Base-by-base conservation (phyloP, 176 grass and related monocot genomes). In the Chrysopogon serrulatus region DNA sequence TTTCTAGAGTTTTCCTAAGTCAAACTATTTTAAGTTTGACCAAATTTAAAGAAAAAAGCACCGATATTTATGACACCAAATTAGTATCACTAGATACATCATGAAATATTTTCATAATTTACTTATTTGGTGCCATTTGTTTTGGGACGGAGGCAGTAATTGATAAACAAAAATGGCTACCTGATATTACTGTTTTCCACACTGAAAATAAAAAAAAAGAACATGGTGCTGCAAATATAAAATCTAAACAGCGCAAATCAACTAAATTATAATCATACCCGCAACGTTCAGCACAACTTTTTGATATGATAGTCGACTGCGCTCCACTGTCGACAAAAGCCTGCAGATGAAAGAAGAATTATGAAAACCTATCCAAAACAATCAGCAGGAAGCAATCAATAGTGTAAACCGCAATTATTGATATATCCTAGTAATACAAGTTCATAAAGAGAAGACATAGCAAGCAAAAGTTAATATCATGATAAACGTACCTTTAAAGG, bases 311-410 rank as follows among this genome's bases (percentile, higher is more conserved):
- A 74, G 96, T 98, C 6, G 93, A 95, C 33, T 98, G 96, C 31
- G 96, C 96, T 82, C 96, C 96, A 83, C 96, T 98, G 74, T 98
- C 96, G 71, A 98, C 93, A 85, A 98, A 98, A 17, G 96, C 96
- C 96, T 98, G 85, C 37, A 84, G 63, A 86, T 85, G 75, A 79
- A 27, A 74, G 77, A 79, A 37, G 78, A 77, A 15, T 53, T 76
- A 47, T 73, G 76, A 71, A 30, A 76, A 76, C 42, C 63, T 81
- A 82, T 79, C 33, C 70, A 45, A 78, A 80, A 74, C 28, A 53
- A 73, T 45, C 10, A 74, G 33, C 17, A 34, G 8, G 30, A 77
- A 73, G 47, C 23, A 81, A 74, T 78, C 67, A 53, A 78, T 48
- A 71, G 31, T 43, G 60, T 66, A 42, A 74, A 61, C 23, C 9